A percentile compares a stretch with the other conserved stretches of the same genome.
Evolutionary conservation across 108 stramenopile genomes (phyloP).

Genomic region (Nannochloropsis gaditana): DNA sequence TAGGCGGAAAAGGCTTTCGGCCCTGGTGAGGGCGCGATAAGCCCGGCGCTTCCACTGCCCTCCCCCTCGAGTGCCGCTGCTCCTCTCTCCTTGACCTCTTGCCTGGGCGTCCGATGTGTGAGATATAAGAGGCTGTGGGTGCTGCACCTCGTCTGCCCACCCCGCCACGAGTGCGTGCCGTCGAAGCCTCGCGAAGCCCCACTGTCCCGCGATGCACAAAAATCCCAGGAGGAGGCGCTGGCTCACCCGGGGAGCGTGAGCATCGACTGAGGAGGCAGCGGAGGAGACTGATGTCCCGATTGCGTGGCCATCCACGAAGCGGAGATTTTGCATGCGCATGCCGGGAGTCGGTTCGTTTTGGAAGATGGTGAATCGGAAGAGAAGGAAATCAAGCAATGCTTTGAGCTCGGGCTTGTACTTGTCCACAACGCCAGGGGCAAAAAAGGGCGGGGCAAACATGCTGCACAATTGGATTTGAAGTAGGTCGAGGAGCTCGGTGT

Average conservation of each 20-base stretch:
- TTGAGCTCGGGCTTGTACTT: slow-evolving; percentile 41
- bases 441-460: slow-evolving; percentile 6
- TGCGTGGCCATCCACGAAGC: background rate
- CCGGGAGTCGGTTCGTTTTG: slow-evolving; percentile 33
- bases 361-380: slow-evolving; percentile 36
- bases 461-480: slow-evolving; percentile 31
- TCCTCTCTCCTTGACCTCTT: background rate
- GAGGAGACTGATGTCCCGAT: background rate
- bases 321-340: slow-evolving; percentile 27
- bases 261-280: background rate
- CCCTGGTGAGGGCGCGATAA: slow-evolving; percentile 23
- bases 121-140: background rate
- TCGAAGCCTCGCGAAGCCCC: slow-evolving; percentile 39
- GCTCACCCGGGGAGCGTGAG: slow-evolving; percentile 25
- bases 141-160: slow-evolving; percentile 33
- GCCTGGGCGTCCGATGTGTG: slow-evolving; percentile 20
- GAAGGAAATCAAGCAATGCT: slow-evolving; percentile 27
- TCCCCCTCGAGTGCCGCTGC: background rate
- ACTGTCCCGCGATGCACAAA: slow-evolving; percentile 38
- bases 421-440: slow-evolving; percentile 27
- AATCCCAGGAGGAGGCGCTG: slow-evolving; percentile 34
- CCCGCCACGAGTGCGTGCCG: slow-evolving; percentile 37
- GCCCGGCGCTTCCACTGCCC: slow-evolving; percentile 24
- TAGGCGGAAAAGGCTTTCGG: slow-evolving; percentile 33
- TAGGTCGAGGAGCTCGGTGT: slow-evolving; percentile 31